Base-by-base conservation (phyloP, 148 eudicot genomes). In the Fagopyrum esculentum region DNA sequence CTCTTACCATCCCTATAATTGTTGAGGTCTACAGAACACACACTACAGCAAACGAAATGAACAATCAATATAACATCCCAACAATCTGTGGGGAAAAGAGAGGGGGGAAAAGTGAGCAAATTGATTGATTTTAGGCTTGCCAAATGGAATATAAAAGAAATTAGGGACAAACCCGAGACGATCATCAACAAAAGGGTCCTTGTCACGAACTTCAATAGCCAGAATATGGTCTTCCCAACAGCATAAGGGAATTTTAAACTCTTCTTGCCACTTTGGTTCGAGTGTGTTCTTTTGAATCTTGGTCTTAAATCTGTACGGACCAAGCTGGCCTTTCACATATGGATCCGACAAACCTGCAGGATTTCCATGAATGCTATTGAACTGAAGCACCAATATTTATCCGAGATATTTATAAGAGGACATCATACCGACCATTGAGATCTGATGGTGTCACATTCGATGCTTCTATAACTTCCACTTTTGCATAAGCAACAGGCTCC, bases 291-390 rank as follows among this genome's bases (percentile, higher is more conserved):
- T 89, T 70, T 89, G 94, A 57, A 85, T 90, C 75, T 85, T 90
- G 64, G 94, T 90, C 81, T 79, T 86, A 73, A 95, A 95, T 83
- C 85, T 82, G 82, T 82, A 92, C 45, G 83, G 89, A 51, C 93
- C 98, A 74, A 92, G 87, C 56, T 88, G 82, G 43, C 93, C 96
- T 84, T 92, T 92, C 66, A 92, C 89, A 80, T 95, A 95, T 45
- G 99, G 98, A 83, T 95, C 97, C 47, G 98, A 87, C 82, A 88
- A 82, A 73, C 99, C 98, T 94, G 96, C 80, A 87, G 78, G 77
- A 35, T 3, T 22, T 75, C 5, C 70, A 74, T 63, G 45, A 30
- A 63, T 3, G 69, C 30, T 63, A 63, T 44, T 30, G 16, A 61
- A 30, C 45, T 63, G 6, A 63, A 63, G 69, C 16, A 63, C 6